A percentile compares a stretch with the other conserved stretches of the same genome.
These are phyloP conservation scores for Leccinum fibrillosum DNA, from an alignment of 768 basidiomycete species.

Conservation along the genomic window DNA sequence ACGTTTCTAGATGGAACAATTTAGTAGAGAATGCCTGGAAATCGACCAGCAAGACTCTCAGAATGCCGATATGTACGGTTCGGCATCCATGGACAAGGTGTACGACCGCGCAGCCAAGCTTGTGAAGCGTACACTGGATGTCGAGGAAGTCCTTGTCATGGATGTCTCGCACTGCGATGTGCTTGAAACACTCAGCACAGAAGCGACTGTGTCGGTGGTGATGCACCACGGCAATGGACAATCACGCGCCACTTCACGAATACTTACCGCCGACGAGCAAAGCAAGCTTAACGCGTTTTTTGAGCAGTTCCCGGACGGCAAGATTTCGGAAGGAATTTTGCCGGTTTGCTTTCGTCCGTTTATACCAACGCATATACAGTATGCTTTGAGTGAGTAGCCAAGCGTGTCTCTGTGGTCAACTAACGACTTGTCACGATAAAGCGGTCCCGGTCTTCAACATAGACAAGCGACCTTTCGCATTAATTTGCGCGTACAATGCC, in stretches of 20 bases:
- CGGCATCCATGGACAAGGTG: constrained; percentile 74
- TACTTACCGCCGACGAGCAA: constrained; percentile 69
- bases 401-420: neutral
- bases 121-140: constrained; percentile 85
- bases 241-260: constrained; percentile 48
- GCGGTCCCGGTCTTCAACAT: constrained; percentile 93
- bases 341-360: constrained; percentile 81
- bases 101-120: constrained; percentile 90
- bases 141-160: constrained; percentile 89
- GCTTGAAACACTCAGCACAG: constrained; percentile 60
- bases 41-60: constrained; percentile 55
- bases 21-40: constrained; percentile 92
- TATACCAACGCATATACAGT: constrained; percentile 78
- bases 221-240: constrained; percentile 67
- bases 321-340: constrained; percentile 82
- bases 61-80: constrained; percentile 22
- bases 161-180: constrained; percentile 92
- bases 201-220: constrained; percentile 63
- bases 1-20: constrained; percentile 80
- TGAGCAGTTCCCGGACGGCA: constrained; percentile 75
- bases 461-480: constrained; percentile 86
- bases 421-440: constrained; percentile 26
- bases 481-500: constrained; percentile 89
- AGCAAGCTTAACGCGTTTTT: constrained; percentile 77
- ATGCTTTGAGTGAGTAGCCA: constrained; percentile 70